Percentiles rank a stretch among this genome's conserved stretches.
Conservation (phyloP, 163 green algal genomes). For the Scenedesmus sp. region DNA sequence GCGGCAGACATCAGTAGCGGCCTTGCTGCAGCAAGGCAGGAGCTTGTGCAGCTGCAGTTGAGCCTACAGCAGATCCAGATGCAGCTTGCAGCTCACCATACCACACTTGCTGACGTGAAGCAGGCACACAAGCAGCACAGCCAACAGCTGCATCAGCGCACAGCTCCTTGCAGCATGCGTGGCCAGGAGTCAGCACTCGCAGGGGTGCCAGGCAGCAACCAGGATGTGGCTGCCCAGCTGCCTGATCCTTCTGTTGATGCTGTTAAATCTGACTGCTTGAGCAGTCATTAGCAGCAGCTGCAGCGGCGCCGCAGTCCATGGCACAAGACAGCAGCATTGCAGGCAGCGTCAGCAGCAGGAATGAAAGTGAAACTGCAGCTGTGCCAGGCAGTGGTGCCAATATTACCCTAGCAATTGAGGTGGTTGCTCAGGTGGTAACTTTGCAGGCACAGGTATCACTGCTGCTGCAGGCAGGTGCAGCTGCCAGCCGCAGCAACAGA, state of each 20-base stretch:
- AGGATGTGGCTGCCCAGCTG: neutral
- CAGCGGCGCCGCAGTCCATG: neutral
- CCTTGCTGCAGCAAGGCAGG: neutral
- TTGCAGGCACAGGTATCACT: neutral
- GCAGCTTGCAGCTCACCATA: slow-evolving; percentile 4
- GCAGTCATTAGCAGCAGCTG: neutral
- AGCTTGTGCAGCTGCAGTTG: neutral
- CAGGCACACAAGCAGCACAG: neutral
- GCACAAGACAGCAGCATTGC: neutral
- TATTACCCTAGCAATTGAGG: neutral
- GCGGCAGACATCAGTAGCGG: neutral
- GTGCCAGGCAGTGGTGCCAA: neutral
- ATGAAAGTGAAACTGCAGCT: neutral
- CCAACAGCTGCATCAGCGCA: slow-evolving; percentile 12
- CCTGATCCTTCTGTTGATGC: neutral
- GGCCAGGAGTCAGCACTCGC: neutral
- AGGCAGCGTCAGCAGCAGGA: neutral
- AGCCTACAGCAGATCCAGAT: neutral
- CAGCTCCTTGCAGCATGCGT: neutral
- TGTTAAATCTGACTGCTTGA: neutral
- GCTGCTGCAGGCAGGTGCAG: neutral
- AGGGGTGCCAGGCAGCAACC: neutral
- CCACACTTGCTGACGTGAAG: neutral
- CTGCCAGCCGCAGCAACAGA: neutral
- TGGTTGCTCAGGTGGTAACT: neutral